Conservation (phyloP, 129 eudicot species). For the Arctium minus region DNA sequence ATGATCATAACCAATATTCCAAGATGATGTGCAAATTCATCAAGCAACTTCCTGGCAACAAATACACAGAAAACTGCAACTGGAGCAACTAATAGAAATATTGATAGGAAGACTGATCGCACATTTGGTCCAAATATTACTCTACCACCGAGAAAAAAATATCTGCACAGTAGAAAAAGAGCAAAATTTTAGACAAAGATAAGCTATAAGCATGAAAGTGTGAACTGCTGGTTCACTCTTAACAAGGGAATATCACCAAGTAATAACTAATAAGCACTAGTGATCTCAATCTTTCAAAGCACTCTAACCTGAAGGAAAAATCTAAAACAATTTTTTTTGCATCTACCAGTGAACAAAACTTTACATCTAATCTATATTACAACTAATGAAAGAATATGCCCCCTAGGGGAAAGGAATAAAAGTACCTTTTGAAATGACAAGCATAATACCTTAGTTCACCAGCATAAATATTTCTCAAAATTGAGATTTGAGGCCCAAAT, state of each 20-base stretch:
- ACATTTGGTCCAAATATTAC: constrained; percentile 51
- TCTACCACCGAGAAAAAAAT: too few relatives aligned
- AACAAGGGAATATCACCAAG: neutral
- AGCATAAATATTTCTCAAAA: too few relatives aligned
- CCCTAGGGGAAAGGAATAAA: too few relatives aligned
- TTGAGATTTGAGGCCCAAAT: too few relatives aligned
- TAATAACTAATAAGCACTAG: neutral
- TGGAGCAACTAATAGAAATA: constrained; percentile 71
- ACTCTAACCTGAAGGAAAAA: neutral
- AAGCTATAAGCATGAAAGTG: too few relatives aligned
- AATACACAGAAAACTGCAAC: constrained; percentile 65
- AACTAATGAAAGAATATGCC: neutral
- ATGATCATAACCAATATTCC: constrained; percentile 50
- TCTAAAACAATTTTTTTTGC: neutral
- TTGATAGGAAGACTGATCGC: constrained; percentile 58
- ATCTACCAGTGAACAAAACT: neutral
- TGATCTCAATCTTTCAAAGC: neutral
- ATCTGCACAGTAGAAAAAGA: too few relatives aligned
- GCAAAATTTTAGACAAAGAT: too few relatives aligned
- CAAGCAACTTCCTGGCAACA: constrained; percentile 60
- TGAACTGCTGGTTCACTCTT: too few relatives aligned
- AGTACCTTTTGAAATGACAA: too few relatives aligned
- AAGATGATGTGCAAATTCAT: constrained; percentile 52
- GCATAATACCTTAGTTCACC: too few relatives aligned
- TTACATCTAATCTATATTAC: neutral